Conservation (phyloP, 164 flowering plant species). For the Platanus orientalis region DNA sequence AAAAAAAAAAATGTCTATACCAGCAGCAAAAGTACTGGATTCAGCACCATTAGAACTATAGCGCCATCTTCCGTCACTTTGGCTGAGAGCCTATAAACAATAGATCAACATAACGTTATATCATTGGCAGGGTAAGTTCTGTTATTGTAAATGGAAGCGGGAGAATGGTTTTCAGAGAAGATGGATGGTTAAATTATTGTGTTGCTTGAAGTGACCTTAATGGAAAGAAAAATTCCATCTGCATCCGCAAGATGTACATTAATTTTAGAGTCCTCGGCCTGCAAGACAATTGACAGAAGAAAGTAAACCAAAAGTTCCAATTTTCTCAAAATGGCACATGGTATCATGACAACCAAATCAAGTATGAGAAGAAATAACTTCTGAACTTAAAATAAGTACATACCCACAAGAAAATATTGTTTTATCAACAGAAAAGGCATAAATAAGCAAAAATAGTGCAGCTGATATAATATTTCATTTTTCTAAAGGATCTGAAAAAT, state of each 20-base stretch:
- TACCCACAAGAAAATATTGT: neutral
- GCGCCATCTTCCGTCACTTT: conserved; percentile 98
- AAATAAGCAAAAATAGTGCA: neutral
- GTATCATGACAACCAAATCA: no score
- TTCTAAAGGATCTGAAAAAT: neutral
- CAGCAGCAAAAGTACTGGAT: conserved; percentile 87
- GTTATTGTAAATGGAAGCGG: neutral
- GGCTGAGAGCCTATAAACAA: conserved; percentile 71
- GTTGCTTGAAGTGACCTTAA: conserved; percentile 52
- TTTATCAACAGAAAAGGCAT: no score
- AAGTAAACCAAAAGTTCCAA: neutral
- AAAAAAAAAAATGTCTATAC: conserved; percentile 45
- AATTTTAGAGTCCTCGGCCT: conserved; percentile 50
- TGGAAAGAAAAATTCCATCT: conserved; percentile 67
- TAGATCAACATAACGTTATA: neutral
- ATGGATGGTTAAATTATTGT: neutral
- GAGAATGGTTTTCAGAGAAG: neutral
- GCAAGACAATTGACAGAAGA: conserved; percentile 17
- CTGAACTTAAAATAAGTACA: no score
- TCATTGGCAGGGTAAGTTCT: neutral
- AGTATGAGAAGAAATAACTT: no score
- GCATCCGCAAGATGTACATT: conserved; percentile 63
- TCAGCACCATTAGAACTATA: conserved; percentile 69
- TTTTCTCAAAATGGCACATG: neutral
- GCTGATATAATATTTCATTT: neutral